These are phyloP conservation scores for Andrographis paniculata DNA, from an alignment of 305 asterid genomes.

Conservation along the genomic window DNA sequence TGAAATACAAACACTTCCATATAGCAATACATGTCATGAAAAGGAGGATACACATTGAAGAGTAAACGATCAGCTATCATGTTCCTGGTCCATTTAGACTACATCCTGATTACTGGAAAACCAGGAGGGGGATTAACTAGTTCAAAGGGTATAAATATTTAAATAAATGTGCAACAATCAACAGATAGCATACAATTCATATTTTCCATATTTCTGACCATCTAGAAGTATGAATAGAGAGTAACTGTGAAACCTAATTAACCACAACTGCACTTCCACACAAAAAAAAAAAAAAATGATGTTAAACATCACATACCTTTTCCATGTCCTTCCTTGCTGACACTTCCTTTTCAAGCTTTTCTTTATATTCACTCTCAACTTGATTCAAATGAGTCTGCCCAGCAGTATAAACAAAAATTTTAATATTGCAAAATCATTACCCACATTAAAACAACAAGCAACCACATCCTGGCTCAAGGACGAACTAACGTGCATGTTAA, in stretches of 20 bases:
- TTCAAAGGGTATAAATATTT: not conserved
- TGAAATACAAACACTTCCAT: not conserved
- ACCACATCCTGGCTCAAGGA: not conserved
- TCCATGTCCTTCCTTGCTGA: conserved; percentile 50
- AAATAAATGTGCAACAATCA: not conserved
- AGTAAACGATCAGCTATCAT: no score
- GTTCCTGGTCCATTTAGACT: not conserved
- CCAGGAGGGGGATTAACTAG: not conserved
- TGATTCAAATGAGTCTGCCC: conserved; percentile 68
- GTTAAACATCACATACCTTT: conserved; percentile 41
- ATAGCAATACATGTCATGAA: not conserved
- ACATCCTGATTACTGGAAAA: not conserved
- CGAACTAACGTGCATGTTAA: no score
- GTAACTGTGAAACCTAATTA: no score
- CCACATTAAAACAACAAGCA: conserved; percentile 4
- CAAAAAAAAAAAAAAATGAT: not conserved
- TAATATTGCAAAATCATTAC: conserved; percentile 15
- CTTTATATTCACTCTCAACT: conserved; percentile 65
- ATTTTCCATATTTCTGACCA: no score
- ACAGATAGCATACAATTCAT: no score
- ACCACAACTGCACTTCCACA: no score
- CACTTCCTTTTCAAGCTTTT: conserved; percentile 69
- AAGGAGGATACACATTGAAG: not conserved
- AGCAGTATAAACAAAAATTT: conserved; percentile 16
- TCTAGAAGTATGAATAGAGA: no score